Conservation (phyloP, 306 rosid species). For the Citrullus amarus region DNA sequence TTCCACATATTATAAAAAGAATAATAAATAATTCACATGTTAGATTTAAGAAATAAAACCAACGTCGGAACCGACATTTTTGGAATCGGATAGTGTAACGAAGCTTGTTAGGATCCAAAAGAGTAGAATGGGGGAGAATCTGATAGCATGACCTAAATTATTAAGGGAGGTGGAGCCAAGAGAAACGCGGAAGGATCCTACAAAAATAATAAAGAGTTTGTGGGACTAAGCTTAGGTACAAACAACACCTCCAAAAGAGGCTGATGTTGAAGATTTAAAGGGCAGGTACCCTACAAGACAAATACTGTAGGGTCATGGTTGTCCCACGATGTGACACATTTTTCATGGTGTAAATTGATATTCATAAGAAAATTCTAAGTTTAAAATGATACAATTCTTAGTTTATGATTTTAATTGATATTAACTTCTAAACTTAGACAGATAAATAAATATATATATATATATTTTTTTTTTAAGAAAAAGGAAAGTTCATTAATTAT, state of each 20-base stretch:
- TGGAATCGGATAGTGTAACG: not conserved
- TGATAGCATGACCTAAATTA: not conserved
- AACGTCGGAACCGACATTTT: slow-evolving; percentile 2
- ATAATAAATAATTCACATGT: not conserved
- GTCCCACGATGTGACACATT: not conserved
- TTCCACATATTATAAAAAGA: too few relatives aligned
- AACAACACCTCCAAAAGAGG: not conserved
- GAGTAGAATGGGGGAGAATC: not conserved
- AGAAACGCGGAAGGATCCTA: not conserved
- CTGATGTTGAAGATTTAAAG: not conserved
- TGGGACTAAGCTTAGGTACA: not conserved
- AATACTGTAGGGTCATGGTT: not conserved
- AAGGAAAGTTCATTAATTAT: not conserved
- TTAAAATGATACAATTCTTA: too few relatives aligned
- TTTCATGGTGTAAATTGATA: too few relatives aligned
- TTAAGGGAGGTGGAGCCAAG: not conserved
- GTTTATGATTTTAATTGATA: too few relatives aligned
- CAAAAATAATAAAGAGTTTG: not conserved
- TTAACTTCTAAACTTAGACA: too few relatives aligned
- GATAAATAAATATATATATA: too few relatives aligned
- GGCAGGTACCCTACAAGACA: not conserved
- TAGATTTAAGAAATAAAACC: not conserved
- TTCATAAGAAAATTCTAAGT: too few relatives aligned
- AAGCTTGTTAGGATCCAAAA: not conserved
- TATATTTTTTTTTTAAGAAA: not conserved